phyloP scores from a whole-genome alignment of 192 early-diverging fungal genomes.

The Umbelopsis isabellina region DNA sequence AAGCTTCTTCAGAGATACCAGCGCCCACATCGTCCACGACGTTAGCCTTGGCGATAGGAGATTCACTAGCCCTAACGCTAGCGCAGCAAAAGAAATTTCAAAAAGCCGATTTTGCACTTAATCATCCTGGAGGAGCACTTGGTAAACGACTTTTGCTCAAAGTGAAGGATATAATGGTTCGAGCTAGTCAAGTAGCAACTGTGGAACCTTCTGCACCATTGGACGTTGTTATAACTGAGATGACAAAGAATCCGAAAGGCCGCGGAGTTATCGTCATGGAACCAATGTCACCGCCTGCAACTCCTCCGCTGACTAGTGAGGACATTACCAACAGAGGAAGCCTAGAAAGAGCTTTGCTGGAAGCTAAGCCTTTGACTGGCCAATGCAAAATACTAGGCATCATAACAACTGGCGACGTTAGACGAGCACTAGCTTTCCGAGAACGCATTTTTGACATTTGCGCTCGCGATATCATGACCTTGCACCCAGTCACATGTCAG shows the following conservation, averaged over 20 bases:
- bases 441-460: conserved; percentile 39
- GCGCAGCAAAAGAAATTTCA: conserved; percentile 39
- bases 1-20: conserved; percentile 43
- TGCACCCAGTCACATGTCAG: conserved; percentile 28
- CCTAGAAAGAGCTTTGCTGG: conserved; percentile 13
- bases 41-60: conserved; percentile 47
- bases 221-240: conserved; percentile 43
- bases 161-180: conserved; percentile 40
- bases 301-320: background rate
- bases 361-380: background rate
- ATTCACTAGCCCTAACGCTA: conserved; percentile 45
- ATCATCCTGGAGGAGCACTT: conserved; percentile 51
- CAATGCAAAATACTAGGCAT: conserved; percentile 34
- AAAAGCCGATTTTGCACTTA: conserved; percentile 45
- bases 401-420: conserved; percentile 45
- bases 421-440: conserved; percentile 33
- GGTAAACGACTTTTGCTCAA: conserved; percentile 42
- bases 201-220: conserved; percentile 28
- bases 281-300: conserved; percentile 17
- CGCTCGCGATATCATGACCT: conserved; percentile 41
- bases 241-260: conserved; percentile 37
- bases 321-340: background rate
- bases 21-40: conserved; percentile 52
- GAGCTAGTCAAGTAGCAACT: conserved; percentile 23
- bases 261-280: conserved; percentile 42